Evolutionary conservation across 2,329 filamentous ascomycete genomes (phyloP), one percentile per base, ranked within the genome.

Genomic region (Aspergillus arachidicola): DNA sequence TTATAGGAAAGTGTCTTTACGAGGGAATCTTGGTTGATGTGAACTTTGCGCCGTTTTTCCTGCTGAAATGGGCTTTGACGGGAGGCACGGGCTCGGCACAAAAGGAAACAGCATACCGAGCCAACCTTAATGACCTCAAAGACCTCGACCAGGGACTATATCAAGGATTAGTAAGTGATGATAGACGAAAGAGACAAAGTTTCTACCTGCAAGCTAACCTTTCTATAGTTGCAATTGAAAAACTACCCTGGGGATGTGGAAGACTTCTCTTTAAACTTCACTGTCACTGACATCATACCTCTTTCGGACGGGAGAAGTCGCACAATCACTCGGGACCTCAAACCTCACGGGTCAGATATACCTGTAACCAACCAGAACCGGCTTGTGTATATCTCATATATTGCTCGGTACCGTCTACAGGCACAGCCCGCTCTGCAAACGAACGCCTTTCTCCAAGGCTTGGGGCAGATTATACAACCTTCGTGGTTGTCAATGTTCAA

Each of bases 401-500:
- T 98, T 64, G 92, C 93, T 12, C 89, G 91, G 12, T 94, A 98
- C 76, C 90, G 94, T 12, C 87, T 99, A 0, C 89, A 93, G 60
- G 84, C 86, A 1, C 95, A 98, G 73, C 91, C 92, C 1, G 86
- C 86, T 57, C 80, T 84, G n/a, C 93, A 97, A 73, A 97, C 94
- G 0, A 85, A 88, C 26, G 93, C 93, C 1, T 99, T 99, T 76
- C 85, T 99, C 9, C 88, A 88, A 61, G 95, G 95, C 0, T 87
- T 99, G 1, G 88, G 91, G 26, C 85, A 89, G 67, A 96, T 99
- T 73, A 95, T 99, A 68, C 90, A 94, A 63, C 94, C 94, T 0
- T 87, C 88, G 4, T 99, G 95, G 95, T 85, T 99, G 5, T 93
- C 91, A 71, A 98, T 99, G 95, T 99, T 99, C 83, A 99, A 99